These are phyloP conservation scores for Xylaria arbuscula DNA, from an alignment of 2,329 filamentous ascomycete species.

Conservation along the genomic window DNA sequence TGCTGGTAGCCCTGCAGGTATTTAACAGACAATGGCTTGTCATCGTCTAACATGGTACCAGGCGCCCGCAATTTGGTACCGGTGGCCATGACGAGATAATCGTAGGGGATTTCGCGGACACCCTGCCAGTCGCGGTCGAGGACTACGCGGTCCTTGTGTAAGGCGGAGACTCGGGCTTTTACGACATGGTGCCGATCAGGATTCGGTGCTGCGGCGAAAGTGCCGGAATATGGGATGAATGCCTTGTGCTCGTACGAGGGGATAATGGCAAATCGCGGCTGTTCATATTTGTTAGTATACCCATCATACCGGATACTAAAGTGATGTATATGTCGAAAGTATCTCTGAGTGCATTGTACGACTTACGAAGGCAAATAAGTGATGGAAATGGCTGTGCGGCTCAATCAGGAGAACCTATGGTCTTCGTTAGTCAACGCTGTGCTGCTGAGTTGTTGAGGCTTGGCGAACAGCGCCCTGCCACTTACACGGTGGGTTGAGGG, in stretches of 20 bases:
- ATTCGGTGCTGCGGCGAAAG: slow-evolving; percentile 48
- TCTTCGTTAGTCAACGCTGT: background rate
- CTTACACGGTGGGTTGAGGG: slow-evolving; percentile 51
- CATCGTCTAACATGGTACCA: slow-evolving; percentile 50
- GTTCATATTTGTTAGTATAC: background rate
- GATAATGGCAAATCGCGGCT: slow-evolving; percentile 59
- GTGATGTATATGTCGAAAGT: background rate
- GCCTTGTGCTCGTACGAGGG: slow-evolving; percentile 58
- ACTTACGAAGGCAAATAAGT: slow-evolving; percentile 58
- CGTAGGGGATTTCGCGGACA: slow-evolving; percentile 52
- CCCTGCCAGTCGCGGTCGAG: slow-evolving; percentile 52
- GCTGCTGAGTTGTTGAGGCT: background rate
- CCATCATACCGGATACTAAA: background rate
- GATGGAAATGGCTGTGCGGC: slow-evolving; percentile 62
- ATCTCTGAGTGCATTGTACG: background rate
- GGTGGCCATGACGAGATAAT: slow-evolving; percentile 59
- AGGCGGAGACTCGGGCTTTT: slow-evolving; percentile 51
- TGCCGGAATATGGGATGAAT: slow-evolving; percentile 59
- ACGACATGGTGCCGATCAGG: slow-evolving; percentile 50
- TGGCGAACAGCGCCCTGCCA: background rate
- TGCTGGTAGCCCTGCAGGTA: slow-evolving; percentile 52
- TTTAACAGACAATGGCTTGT: slow-evolving; percentile 49
- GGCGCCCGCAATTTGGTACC: slow-evolving; percentile 54
- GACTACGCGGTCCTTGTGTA: slow-evolving; percentile 48
- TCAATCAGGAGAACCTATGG: slow-evolving; percentile 57